Conservation (phyloP, 306 rosid genomes). For the Cyamopsis tetragonoloba region DNA sequence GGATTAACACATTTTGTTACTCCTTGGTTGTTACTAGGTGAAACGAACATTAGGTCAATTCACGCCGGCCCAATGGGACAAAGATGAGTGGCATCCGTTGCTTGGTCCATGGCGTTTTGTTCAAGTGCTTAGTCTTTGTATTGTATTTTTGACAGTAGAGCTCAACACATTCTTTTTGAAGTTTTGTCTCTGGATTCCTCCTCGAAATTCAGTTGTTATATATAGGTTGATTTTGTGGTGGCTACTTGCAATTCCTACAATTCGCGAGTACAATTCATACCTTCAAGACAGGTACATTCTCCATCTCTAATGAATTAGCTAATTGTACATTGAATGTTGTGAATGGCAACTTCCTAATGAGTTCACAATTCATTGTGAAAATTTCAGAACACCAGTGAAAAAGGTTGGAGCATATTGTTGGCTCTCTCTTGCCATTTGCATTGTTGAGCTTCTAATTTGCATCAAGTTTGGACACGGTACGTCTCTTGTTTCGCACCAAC, state of each 20-base stretch:
- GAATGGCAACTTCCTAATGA: neutral
- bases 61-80: slow-evolving; percentile 98
- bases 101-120: slow-evolving; percentile 96
- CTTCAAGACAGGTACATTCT: slow-evolving; percentile 86
- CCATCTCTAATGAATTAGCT: too few species aligned
- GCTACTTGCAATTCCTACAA: slow-evolving; percentile 95
- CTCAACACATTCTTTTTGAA: slow-evolving; percentile 96
- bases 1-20: neutral
- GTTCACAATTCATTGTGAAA: slow-evolving; percentile 4
- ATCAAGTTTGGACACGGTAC: slow-evolving; percentile 92
- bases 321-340: neutral
- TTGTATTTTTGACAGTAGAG: slow-evolving; percentile 87
- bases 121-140: slow-evolving; percentile 91
- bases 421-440: slow-evolving; percentile 97
- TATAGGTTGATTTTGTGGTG: slow-evolving; percentile 97
- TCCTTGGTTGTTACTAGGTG: slow-evolving; percentile 45
- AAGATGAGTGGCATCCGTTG: slow-evolving; percentile 98
- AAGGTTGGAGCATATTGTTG: slow-evolving; percentile 99
- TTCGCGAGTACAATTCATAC: slow-evolving; percentile 93
- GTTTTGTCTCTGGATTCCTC: slow-evolving; percentile 94
- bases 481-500: too few species aligned
- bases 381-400: slow-evolving; percentile 77
- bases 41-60: slow-evolving; percentile 89
- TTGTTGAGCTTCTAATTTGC: slow-evolving; percentile 94
- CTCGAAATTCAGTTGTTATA: slow-evolving; percentile 81